A percentile compares a stretch with the other conserved stretches of the same genome.
phyloP scores from a whole-genome alignment of 2,329 filamentous ascomycete genomes.

The Pseudopyricularia cyperi region DNA sequence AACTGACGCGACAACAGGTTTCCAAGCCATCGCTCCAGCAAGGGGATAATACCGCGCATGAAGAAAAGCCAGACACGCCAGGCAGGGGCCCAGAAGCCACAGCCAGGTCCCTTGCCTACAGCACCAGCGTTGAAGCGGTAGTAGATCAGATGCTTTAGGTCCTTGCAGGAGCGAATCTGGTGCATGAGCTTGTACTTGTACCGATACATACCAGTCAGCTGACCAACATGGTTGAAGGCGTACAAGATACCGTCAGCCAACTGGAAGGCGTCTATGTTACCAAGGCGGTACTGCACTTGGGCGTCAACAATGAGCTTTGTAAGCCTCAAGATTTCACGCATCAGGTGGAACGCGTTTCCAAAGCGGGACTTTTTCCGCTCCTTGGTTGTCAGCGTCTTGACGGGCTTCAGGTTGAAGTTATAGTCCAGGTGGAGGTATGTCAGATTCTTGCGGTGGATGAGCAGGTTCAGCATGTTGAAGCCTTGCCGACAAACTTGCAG shows the following conservation, averaged over 20 bases:
- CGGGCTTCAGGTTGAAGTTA: slow-evolving; percentile 98
- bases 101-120: slow-evolving; percentile 93
- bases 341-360: slow-evolving; percentile 96
- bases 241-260: slow-evolving; percentile 98
- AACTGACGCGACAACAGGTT: slow-evolving; percentile 96
- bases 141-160: slow-evolving; percentile 97
- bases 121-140: slow-evolving; percentile 96
- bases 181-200: slow-evolving; percentile 99
- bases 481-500: slow-evolving; percentile 95
- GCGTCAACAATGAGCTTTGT: slow-evolving; percentile 98
- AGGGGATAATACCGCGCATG: slow-evolving; percentile 93
- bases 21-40: slow-evolving; percentile 93
- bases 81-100: slow-evolving; percentile 96
- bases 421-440: slow-evolving; percentile 98
- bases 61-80: slow-evolving; percentile 99
- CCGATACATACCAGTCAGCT: slow-evolving; percentile 97
- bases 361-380: slow-evolving; percentile 99
- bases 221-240: slow-evolving; percentile 97
- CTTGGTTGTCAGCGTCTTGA: slow-evolving; percentile 97
- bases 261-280: slow-evolving; percentile 98
- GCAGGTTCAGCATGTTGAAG: slow-evolving; percentile 96
- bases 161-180: slow-evolving; percentile 97
- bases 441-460: slow-evolving; percentile 96
- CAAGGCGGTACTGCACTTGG: slow-evolving; percentile 92
- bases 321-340: slow-evolving; percentile 91